phyloP scores from a whole-genome alignment of 257 asterid genomes.

The Petunia secreta region DNA sequence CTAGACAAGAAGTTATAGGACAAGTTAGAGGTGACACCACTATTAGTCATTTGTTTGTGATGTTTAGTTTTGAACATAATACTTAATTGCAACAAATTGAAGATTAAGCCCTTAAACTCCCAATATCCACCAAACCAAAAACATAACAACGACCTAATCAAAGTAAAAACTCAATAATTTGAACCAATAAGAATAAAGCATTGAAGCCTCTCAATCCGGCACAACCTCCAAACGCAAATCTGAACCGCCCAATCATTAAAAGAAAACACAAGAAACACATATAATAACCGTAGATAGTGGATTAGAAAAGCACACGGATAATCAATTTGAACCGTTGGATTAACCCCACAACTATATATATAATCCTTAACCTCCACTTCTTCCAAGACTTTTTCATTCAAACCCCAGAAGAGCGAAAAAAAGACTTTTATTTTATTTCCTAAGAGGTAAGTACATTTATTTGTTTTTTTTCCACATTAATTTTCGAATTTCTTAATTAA shows the following conservation, averaged over 20 bases:
- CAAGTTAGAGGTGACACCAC: too few relatives aligned
- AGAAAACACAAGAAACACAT: slow-evolving; percentile 58
- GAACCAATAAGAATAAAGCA: slow-evolving; percentile 40
- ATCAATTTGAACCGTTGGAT: slow-evolving; percentile 54
- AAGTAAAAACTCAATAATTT: not conserved
- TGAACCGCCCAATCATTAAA: slow-evolving; percentile 38
- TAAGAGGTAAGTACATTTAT: slow-evolving; percentile 33
- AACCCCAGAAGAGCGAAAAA: slow-evolving; percentile 14
- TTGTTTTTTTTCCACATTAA: too few relatives aligned
- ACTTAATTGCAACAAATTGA: too few relatives aligned
- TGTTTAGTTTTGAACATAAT: too few relatives aligned
- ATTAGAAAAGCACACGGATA: slow-evolving; percentile 38
- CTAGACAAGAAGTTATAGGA: too few relatives aligned
- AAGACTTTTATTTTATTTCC: not conserved
- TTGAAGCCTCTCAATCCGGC: slow-evolving; percentile 46
- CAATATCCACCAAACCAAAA: not conserved
- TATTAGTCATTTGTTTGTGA: too few relatives aligned
- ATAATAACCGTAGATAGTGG: slow-evolving; percentile 47
- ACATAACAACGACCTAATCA: not conserved
- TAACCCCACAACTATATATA: slow-evolving; percentile 37
- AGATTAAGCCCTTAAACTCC: not conserved
- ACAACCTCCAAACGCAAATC: slow-evolving; percentile 34
- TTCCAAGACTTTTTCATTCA: not conserved
- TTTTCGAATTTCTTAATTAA: not conserved
- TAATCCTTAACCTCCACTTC: not conserved